These are phyloP conservation scores for Alternaria metachromatica DNA, from an alignment of 2,329 filamentous ascomycete species.

Conservation along the genomic window DNA sequence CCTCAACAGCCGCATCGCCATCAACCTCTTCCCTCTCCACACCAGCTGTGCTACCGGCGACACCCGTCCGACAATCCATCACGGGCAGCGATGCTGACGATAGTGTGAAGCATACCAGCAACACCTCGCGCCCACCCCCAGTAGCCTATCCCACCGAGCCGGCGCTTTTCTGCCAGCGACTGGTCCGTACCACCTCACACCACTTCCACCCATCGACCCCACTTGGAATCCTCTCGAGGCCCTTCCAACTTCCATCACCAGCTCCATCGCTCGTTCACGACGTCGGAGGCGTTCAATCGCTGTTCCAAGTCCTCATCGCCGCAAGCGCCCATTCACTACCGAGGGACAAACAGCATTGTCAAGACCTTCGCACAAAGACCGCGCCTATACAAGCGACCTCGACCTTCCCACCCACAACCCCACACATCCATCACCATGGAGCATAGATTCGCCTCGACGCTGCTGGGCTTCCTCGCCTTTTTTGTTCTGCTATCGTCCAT, in stretches of 20 bases:
- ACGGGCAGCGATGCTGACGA: conserved; percentile 31
- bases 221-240: conserved; percentile 1
- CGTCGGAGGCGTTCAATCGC: conserved; percentile 35
- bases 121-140: not conserved
- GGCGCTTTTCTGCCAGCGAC: not conserved
- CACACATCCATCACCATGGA: conserved; percentile 22
- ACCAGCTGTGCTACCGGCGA: conserved; percentile 14
- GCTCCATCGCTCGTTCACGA: conserved; percentile 14
- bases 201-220: conserved; percentile 12
- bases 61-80: conserved; percentile 16
- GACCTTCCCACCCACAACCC: conserved; percentile 1
- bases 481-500: conserved; percentile 25
- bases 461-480: conserved; percentile 26
- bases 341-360: not conserved
- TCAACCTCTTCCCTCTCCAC: conserved; percentile 10
- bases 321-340: conserved; percentile 12
- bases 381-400: conserved; percentile 6
- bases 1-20: conserved; percentile 28
- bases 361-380: not conserved
- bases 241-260: not conserved
- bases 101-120: conserved; percentile 18
- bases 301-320: conserved; percentile 17
- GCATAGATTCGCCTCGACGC: conserved; percentile 7
- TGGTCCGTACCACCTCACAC: conserved; percentile 16
- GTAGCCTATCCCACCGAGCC: not conserved